Evolutionary conservation across 352 stramenopile species (phyloP).

Genomic region (Phytophthora sojae): DNA sequence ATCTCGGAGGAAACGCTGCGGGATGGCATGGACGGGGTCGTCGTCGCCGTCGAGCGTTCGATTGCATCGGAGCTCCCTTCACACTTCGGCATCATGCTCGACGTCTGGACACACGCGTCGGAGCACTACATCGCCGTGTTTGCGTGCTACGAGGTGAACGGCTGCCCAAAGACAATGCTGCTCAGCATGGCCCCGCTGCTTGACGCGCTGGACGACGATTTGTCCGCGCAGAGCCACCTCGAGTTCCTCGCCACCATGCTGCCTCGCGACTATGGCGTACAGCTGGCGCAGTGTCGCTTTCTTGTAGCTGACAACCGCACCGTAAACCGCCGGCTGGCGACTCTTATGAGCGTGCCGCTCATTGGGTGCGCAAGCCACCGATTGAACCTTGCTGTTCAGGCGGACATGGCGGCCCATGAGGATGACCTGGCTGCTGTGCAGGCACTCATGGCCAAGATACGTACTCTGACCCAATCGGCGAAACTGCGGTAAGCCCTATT

Average conservation of each 20-base stretch:
- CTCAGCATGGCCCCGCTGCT: conserved; percentile 3
- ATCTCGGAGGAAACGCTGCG: no score
- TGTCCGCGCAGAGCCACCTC: neutral
- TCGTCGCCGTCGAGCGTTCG: no score
- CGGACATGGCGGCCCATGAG: conserved; percentile 4
- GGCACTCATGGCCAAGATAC: conserved; percentile 8
- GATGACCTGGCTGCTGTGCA: conserved; percentile 4
- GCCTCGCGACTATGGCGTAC: neutral
- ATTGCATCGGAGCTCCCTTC: no score
- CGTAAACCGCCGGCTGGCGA: conserved; percentile 1
- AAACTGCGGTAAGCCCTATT: conserved; percentile 7
- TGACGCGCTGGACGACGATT: neutral
- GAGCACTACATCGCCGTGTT: neutral
- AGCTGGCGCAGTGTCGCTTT: conserved; percentile 4
- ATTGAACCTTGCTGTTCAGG: conserved; percentile 2
- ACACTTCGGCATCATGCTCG: no score
- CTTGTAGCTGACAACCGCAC: conserved; percentile 3
- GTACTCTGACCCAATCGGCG: conserved; percentile 5
- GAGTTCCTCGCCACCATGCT: conserved; percentile 8
- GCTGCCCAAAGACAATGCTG: neutral
- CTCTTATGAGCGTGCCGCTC: neutral
- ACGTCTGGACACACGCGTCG: no score
- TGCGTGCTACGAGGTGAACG: neutral
- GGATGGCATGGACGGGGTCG: no score
- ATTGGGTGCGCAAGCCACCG: conserved; percentile 5